Evolutionary conservation across 2,329 filamentous ascomycete genomes (phyloP), one percentile per base, ranked within the genome.

Genomic region (Trematosphaeria pertusa): DNA sequence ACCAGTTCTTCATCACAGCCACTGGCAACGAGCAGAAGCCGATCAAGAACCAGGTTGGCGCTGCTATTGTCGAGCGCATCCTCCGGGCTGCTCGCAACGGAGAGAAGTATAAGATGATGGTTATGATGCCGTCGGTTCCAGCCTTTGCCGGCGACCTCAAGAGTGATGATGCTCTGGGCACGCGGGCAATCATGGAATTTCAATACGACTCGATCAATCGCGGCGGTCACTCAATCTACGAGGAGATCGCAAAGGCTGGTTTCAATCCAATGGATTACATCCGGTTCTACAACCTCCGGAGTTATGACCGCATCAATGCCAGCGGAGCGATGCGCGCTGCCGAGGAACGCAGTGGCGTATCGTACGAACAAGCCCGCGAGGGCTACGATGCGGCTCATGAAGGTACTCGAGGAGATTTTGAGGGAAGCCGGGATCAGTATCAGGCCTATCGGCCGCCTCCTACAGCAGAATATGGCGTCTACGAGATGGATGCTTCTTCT

Each of bases 1-100:
- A 92, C 62, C 86, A 90, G 78, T 94, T 94, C 76, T 94, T 94
- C 78, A 94, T 94, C 72, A 94, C 89, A 0, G 88, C 89, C 2
- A 92, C 88, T 1, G 79, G 64, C n/a, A 80, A 88, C 43, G 75
- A 84, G 46, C 88, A 91, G 66, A 80, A 80, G 51, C 88, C 89
- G 0, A 83, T 95, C 35, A 81, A 80, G 61, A 94, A 95, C 73
- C 85, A 86, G 68, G 87, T 95, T 50, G 89, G 89, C 35, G 84
- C 83, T 5, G 88, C 88, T 20, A 88, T 95, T 39, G 89, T 91
- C 5, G 85, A 91, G 55, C 84, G 90, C 26, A 88, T 93, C 54
- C 63, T 90, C 15, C 84, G 86, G 24, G 90, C 90, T 14, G 81
- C 87, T 54, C 73, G 82, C 46, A 81, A 83, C 39, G 76, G 80